Percentiles rank a stretch among this genome's conserved stretches.
These are phyloP conservation scores for Zangia roseola DNA, from an alignment of 768 basidiomycete genomes.

Conservation along the genomic window DNA sequence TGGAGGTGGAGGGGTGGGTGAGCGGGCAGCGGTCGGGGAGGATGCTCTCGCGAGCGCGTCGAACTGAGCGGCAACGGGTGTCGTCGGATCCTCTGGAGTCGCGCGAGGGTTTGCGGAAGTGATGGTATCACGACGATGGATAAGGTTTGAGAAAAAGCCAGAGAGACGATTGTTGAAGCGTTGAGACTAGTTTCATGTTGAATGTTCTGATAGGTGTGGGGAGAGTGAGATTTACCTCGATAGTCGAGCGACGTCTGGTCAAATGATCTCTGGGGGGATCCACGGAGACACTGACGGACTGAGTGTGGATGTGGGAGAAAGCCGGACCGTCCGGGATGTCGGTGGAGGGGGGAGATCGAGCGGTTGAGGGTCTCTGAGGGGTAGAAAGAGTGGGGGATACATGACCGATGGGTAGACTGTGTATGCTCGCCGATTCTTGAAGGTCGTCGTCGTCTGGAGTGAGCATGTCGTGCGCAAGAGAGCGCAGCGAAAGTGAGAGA, in stretches of 20 bases:
- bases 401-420: conserved; percentile 57
- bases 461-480: conserved; percentile 5
- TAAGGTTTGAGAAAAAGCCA: conserved; percentile 80
- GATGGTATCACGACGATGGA: conserved; percentile 63
- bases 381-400: conserved; percentile 42
- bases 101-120: conserved; percentile 28
- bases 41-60: conserved; percentile 47
- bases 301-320: conserved; percentile 4
- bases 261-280: conserved; percentile 37
- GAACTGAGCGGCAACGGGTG: conserved; percentile 29
- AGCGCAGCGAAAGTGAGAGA: conserved; percentile 4
- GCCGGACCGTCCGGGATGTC: not conserved
- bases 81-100: conserved; percentile 35
- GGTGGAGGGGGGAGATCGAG: conserved; percentile 24
- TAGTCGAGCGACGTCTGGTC: conserved; percentile 48
- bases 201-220: conserved; percentile 5
- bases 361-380: conserved; percentile 33
- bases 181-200: conserved; percentile 34
- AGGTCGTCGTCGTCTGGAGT: not conserved
- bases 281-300: conserved; percentile 13
- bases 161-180: conserved; percentile 75
- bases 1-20: conserved; percentile 68
- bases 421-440: conserved; percentile 52
- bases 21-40: conserved; percentile 53
- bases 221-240: conserved; percentile 48